Evolutionary conservation across 2,329 filamentous ascomycete species (phyloP), one percentile per base, ranked within the genome.

Genomic region (Phaeomoniella chlamydospora): DNA sequence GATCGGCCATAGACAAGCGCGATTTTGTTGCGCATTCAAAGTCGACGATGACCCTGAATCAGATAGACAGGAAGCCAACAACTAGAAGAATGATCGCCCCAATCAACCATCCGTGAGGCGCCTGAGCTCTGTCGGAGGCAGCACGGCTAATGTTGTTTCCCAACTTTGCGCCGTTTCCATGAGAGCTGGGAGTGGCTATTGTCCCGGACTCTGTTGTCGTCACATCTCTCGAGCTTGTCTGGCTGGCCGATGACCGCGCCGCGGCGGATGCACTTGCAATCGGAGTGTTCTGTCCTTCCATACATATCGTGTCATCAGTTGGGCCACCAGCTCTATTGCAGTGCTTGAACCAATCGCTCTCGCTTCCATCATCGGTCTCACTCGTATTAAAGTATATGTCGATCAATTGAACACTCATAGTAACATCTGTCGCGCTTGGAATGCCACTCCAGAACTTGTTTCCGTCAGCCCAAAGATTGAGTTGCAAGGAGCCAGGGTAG

Each of bases 381-480:
- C 41, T 45, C 12, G 45, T 48, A 38, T 51, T 52, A 42, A 46
- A 49, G 37, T 48, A 51, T 15, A 50, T 46, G 14, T 39, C 36
- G 17, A 52, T 45, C 18, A 36, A 41, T 30, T 41, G 45, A 29
- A 50, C 39, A 4, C 34, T 41, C 39, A 52, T 39, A 31, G 39
- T 39, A 5, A 51, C 49, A 36, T 50, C 42, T 3, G 43, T 50
- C 14, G 43, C 47, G 33, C 49, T 51, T 2, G 49, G 48, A 29
- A 34, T 35, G 9, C 50, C 47, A 34, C 42, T 48, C 49, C 49
- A 52, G 37, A 41, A 39, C 15, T 45, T 34, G 38, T 43, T 49
- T 9, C 48, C 49, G 31, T 52, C 49, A 12, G 49, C 49, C 49
- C 49, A 52, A n/a, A 52, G 37, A 32, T 50, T 52, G 35, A 52